phyloP scores from a whole-genome alignment of 306 rosid species.

The Corylus avellana region DNA sequence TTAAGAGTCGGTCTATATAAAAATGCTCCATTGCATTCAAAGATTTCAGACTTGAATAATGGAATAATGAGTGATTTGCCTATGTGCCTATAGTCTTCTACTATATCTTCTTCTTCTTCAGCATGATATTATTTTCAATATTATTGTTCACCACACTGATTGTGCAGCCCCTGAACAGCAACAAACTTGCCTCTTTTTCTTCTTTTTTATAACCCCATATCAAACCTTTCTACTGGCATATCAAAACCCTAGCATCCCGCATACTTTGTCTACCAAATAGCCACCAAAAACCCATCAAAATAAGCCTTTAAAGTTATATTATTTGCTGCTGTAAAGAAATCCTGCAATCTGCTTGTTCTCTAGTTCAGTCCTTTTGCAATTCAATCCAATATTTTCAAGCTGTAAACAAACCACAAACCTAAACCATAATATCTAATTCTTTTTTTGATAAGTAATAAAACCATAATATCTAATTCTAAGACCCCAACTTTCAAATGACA shows the following conservation, averaged over 20 bases:
- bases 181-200: too few species aligned
- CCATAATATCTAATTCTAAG: not conserved
- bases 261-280: too few species aligned
- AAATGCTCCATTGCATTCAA: not conserved
- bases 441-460: not conserved
- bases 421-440: not conserved
- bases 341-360: not conserved
- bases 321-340: not conserved
- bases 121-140: too few species aligned
- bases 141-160: too few species aligned
- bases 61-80: not conserved
- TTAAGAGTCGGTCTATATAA: not conserved
- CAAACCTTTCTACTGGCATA: too few species aligned
- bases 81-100: too few species aligned
- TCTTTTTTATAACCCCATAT: too few species aligned
- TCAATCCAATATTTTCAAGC: not conserved
- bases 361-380: not conserved
- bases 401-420: not conserved
- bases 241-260: too few species aligned
- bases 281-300: not conserved
- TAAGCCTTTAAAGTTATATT: not conserved
- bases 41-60: not conserved
- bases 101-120: too few species aligned
- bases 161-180: too few species aligned
- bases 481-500: not conserved